Conservation (phyloP, 2,329 filamentous ascomycete species). For the Diplodia intermedia region DNA sequence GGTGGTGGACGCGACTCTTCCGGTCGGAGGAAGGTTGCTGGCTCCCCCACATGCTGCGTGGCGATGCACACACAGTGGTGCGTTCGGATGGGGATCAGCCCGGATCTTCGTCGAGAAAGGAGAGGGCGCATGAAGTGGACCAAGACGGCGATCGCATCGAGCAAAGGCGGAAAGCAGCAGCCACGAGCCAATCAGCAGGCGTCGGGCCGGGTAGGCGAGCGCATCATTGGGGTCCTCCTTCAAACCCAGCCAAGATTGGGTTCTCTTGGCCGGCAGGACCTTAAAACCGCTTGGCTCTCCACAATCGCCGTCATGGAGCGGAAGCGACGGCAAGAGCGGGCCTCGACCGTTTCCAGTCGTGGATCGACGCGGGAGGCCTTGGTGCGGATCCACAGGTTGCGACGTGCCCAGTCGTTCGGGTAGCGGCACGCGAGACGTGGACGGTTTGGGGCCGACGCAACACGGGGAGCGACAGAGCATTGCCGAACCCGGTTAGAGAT, state of each 20-base stretch:
- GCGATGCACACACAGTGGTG: background rate
- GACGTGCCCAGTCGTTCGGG: background rate
- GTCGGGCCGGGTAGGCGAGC: background rate
- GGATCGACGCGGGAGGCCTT: background rate
- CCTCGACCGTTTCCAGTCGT: background rate
- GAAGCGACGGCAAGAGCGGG: background rate
- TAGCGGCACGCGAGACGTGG: constrained; percentile 17
- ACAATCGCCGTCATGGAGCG: background rate
- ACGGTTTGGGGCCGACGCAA: constrained; percentile 3
- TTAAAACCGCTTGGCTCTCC: constrained; percentile 6
- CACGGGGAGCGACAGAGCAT: background rate
- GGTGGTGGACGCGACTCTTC: background rate
- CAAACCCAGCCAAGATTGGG: constrained; percentile 6
- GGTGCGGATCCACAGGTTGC: background rate
- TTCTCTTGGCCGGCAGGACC: constrained; percentile 4
- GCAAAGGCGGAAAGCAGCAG: background rate
- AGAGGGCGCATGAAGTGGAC: constrained; percentile 9
- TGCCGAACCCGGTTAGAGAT: constrained; percentile 1
- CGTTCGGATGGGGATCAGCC: background rate
- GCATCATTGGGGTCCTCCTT: background rate
- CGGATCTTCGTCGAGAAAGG: constrained; percentile 12
- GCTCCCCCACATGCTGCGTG: background rate
- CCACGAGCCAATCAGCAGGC: background rate
- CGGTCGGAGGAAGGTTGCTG: constrained; percentile 3
- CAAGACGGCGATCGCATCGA: constrained; percentile 2